Base-by-base conservation (phyloP, 2,329 filamentous ascomycete genomes). In the Paecilomyces variotii region DNA sequence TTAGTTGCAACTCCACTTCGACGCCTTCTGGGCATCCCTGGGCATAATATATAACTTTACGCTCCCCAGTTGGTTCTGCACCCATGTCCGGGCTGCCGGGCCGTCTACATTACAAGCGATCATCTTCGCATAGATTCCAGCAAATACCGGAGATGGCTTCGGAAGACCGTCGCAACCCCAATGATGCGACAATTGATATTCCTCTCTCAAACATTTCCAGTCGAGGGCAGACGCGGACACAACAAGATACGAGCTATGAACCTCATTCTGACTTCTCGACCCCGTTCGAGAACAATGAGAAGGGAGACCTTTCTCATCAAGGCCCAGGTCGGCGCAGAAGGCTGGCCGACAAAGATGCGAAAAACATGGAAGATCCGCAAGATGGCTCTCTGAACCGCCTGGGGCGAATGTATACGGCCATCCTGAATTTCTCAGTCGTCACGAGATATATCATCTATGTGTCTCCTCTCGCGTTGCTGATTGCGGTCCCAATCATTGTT, bases 361-460 rank as follows among this genome's bases (percentile, higher is more conserved):
- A 59, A 12, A 78, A 69, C 60, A 61, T 68, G 55, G 73, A 74
- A 57, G 69, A 75, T 7, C 66, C 73, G 1, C 80, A 83, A 56
- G 80, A 84, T 63, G 81, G 82, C 59, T 81, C 78, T 1, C 64
- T 87, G 62, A 87, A 80, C 50, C 75, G 75, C 54, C 82, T 87
- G 78, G 85, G 84, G 55, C 78, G 75, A 61, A 69, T 87, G 57
- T 87, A 87, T 73, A 78, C 78, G 66, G 82, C 82, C 65, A 79
- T 87, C 57, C 72, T 84, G 64, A 81, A 86, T 65, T 86, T 83
- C 72, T 86, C 83, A 57, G 80, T 87, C 61, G 65, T 87, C 64
- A 86, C 84, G 54, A 78, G 84, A 53, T 87, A 87, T 67, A 78
- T 87, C 67, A 77, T 87, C 61, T 87, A 86, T 64, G 82, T 87